These are phyloP conservation scores for Macadamia tetraphylla DNA, from an alignment of 164 flowering plant genomes.

Conservation along the genomic window DNA sequence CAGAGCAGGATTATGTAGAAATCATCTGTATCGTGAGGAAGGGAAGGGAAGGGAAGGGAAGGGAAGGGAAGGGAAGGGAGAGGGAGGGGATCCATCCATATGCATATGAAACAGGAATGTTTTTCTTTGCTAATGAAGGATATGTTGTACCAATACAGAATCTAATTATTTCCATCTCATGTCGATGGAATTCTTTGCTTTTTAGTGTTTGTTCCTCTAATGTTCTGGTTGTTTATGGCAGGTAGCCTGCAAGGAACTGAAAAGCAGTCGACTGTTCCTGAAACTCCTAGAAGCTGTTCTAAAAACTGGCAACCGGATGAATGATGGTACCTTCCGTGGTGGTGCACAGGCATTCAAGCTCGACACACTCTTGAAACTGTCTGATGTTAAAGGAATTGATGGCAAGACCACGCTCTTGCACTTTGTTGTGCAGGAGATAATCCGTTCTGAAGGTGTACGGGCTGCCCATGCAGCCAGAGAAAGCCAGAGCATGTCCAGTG, in stretches of 20 bases:
- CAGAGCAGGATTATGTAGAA: too few relatives aligned
- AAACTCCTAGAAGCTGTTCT: conserved; percentile 96
- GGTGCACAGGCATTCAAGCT: conserved; percentile 98
- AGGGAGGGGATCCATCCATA: conserved; percentile 32
- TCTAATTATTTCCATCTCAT: not conserved
- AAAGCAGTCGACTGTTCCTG: conserved; percentile 71
- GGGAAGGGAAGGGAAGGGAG: not conserved
- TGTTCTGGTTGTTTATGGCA: conserved; percentile 28
- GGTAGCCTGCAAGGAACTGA: conserved; percentile 89
- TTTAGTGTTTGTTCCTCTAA: conserved; percentile 45
- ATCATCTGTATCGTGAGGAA: too few relatives aligned
- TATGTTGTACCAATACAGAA: conserved; percentile 27
- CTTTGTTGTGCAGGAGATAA: conserved; percentile 89
- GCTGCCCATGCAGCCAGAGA: conserved; percentile 58
- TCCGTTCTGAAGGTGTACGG: conserved; percentile 79
- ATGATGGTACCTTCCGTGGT: conserved; percentile 91
- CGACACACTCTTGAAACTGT: conserved; percentile 83
- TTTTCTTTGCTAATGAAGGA: conserved; percentile 16
- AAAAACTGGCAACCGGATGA: conserved; percentile 97
- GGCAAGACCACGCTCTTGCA: conserved; percentile 91
- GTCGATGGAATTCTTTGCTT: conserved; percentile 31
- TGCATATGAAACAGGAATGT: not conserved
- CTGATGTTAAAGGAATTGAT: conserved; percentile 89
- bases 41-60: too few relatives aligned
- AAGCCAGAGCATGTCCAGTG: conserved; percentile 44